Conservation (phyloP, 1,139 yeast genomes). For the Groenewaldozyma auringiensis region DNA sequence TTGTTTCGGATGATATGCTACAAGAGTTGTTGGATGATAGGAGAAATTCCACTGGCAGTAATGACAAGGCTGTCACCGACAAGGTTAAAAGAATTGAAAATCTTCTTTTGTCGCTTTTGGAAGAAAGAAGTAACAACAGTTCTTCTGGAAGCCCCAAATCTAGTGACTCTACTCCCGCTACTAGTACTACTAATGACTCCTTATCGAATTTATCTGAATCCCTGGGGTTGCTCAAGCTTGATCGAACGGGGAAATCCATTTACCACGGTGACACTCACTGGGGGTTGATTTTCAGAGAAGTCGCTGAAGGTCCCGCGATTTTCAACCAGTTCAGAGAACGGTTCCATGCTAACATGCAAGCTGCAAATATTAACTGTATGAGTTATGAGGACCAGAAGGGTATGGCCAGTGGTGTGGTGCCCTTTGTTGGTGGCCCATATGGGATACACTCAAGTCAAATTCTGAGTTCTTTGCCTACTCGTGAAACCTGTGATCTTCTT, state of each 20-base stretch:
- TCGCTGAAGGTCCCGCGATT: constrained; percentile 27
- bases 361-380: not conserved
- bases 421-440: constrained; percentile 3
- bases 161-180: constrained; percentile 2
- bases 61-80: constrained; percentile 5
- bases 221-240: constrained; percentile 32
- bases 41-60: constrained; percentile 1
- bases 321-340: constrained; percentile 16
- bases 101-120: not conserved
- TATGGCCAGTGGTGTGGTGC: not conserved
- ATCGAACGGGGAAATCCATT: constrained; percentile 28
- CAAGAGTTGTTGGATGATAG: not conserved
- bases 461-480: constrained; percentile 23
- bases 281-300: constrained; percentile 29
- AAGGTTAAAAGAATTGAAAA: constrained; percentile 1
- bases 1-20: not conserved
- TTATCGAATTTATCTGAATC: constrained; percentile 26
- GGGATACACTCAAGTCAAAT: constrained; percentile 17
- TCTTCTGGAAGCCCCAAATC: not conserved
- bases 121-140: not conserved
- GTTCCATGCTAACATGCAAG: constrained; percentile 1
- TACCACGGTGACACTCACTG: constrained; percentile 34
- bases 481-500: constrained; percentile 23
- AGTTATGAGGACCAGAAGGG: constrained; percentile 5
- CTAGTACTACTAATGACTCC: constrained; percentile 6